Base-by-base conservation (phyloP, 805 yeast genomes). In the Wickerhamiella shivajii region DNA sequence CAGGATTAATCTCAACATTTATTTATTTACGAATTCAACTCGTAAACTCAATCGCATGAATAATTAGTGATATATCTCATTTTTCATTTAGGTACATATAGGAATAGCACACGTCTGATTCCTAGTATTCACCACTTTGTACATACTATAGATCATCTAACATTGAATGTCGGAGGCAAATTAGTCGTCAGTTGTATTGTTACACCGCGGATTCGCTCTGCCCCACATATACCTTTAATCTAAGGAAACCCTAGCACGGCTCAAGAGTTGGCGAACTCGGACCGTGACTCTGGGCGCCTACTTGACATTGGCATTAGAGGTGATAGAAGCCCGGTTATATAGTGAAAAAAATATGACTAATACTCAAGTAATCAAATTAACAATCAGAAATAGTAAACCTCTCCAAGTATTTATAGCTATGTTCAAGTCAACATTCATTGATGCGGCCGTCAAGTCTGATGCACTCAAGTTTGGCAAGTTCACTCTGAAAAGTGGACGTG, bases 401-500 rank as follows among this genome's bases (percentile, higher is more conserved):
- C 11, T 20, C 11, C 22, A 20, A 8, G 22, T 20, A 11, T 19
- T n/a, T 26, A 29, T 22, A 23, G 29, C 22, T 27, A 64, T 63
- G 68, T 52, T 57, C 44, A 39, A 59, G 12, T 71, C 69, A 53
- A 76, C 76, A 52, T 83, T 87, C 51, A 65, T 87, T 37, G 79
- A 83, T 50, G 67, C 74, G 43, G 93, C 98, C 16, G 62, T 85
- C 44, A 80, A 76, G 46, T 69, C 77, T 36, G 62, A 76, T 45
- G 94, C 96, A 11, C 67, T 87, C 47, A 72, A 75, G 51, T 90
- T 87, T 53, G 97, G 97, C 33, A 56, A 66, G 32, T 87, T 81
- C 67, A 83, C 93, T 10, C 67, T 87, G 54, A 87, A 87, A 57
- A 77, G 92, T 2, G 97, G 97, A 16, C 72, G 98, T 47, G 59